These are phyloP conservation scores for Myxozyma kluyveri DNA, from an alignment of 805 yeast genomes.

Conservation along the genomic window DNA sequence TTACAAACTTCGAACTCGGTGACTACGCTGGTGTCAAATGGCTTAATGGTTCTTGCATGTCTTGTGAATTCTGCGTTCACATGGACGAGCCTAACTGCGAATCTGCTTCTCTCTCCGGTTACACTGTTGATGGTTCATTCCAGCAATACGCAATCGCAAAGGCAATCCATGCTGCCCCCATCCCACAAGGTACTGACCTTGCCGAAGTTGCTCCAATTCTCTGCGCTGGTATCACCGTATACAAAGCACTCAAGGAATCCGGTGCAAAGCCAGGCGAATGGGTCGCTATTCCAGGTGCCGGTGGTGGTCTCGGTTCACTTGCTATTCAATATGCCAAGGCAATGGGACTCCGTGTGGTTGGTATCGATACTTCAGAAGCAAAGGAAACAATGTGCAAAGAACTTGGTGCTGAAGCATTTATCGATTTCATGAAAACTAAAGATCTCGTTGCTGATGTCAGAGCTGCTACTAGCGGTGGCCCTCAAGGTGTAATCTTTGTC, in stretches of 20 bases:
- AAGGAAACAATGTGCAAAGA: constrained; percentile 53
- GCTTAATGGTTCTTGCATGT: constrained; percentile 72
- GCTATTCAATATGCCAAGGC: constrained; percentile 73
- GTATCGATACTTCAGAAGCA: constrained; percentile 66
- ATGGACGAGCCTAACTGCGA: constrained; percentile 67
- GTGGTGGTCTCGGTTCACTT: constrained; percentile 73
- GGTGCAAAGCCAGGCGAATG: constrained; percentile 64
- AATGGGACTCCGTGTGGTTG: constrained; percentile 70
- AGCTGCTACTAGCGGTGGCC: constrained; percentile 65
- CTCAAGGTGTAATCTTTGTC: constrained; percentile 71
- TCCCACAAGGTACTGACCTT: constrained; percentile 70
- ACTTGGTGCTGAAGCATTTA: constrained; percentile 57
- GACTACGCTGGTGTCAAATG: constrained; percentile 81
- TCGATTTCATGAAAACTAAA: constrained; percentile 35
- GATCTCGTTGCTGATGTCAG: constrained; percentile 51
- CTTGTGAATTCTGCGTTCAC: constrained; percentile 71
- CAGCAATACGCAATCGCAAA: constrained; percentile 71
- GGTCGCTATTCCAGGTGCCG: constrained; percentile 76
- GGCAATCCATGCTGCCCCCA: constrained; percentile 58
- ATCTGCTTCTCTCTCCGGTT: constrained; percentile 70
- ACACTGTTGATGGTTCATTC: constrained; percentile 86
- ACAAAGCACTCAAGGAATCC: constrained; percentile 84
- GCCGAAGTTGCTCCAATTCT: constrained; percentile 76
- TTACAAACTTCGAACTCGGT: constrained; percentile 68
- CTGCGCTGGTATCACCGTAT: constrained; percentile 89